Percentiles rank a stretch among this genome's conserved stretches.
These are phyloP conservation scores for Coemansia sp. DNA, from an alignment of 192 early-diverging fungal genomes.

Conservation along the genomic window DNA sequence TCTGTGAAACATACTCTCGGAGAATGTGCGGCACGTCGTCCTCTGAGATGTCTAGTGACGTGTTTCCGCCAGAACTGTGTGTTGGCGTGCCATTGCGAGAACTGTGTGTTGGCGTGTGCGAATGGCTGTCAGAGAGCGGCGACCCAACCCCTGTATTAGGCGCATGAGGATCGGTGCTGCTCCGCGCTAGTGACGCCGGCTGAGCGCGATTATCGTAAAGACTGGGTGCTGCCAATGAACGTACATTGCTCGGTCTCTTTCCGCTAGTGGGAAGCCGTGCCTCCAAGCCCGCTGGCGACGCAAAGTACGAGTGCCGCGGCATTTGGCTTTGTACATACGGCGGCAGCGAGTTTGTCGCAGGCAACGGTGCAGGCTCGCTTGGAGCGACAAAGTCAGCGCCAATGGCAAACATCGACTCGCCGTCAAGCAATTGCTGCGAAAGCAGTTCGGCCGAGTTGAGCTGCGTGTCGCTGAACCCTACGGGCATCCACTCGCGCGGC, in stretches of 20 bases:
- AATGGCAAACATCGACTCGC: slow-evolving; percentile 27
- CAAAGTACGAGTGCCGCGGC: neutral
- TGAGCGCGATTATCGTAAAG: neutral
- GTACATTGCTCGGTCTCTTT: neutral
- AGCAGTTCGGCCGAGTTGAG: slow-evolving; percentile 2
- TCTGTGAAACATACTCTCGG: slow-evolving; percentile 24
- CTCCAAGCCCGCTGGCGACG: neutral
- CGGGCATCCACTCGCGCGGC: slow-evolving; percentile 28
- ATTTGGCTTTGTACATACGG: slow-evolving; percentile 3
- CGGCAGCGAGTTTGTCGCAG: slow-evolving; percentile 4
- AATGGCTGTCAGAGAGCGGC: neutral
- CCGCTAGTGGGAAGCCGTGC: neutral
- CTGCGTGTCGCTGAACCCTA: slow-evolving; percentile 18
- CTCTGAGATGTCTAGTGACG: neutral
- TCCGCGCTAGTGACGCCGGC: neutral
- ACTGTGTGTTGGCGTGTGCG: neutral
- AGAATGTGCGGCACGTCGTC: slow-evolving; percentile 29
- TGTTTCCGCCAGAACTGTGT: neutral
- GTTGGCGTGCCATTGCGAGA: neutral
- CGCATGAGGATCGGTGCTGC: neutral
- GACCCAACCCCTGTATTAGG: neutral
- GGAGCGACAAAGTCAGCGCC: slow-evolving; percentile 4
- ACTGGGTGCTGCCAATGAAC: neutral
- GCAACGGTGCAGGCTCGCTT: neutral
- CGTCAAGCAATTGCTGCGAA: slow-evolving; percentile 23